Evolutionary conservation across 73 alveolate species (phyloP), one percentile per base, ranked within the genome.

Genomic region (Uronychia binucleata): DNA sequence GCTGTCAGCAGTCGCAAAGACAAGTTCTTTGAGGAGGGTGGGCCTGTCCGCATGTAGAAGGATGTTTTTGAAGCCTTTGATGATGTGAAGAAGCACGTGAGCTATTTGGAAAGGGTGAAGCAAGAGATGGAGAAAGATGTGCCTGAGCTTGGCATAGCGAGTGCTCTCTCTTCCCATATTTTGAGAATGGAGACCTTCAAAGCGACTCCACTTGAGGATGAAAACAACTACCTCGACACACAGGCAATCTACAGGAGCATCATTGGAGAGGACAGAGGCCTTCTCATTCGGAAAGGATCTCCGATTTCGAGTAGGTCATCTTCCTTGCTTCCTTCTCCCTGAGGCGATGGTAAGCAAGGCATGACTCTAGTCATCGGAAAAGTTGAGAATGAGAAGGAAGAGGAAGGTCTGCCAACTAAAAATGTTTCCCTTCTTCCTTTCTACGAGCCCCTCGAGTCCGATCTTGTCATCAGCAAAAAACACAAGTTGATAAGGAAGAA

Each of bases 281-380:
- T 86, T 19, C 59, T 77, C 25, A 59, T 86, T 11, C 30, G 81
- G 31, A 76, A 86, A 33, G 92, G 92, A 25, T 30, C 92, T 19
- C 88, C 88, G 28, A 79, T 86, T 11, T 58, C 84, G 26, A 31
- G 57, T 0, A 26, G 78, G 30, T 46, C 83, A 28, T 11, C 34
- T 33, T 34, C 85, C 31, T 26, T 13, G 30, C 59, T 86, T 0
- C 92, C 92, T 28, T 86, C 92, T 30, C 92, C 92, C 1, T 35
- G 92, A 78, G 81, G 81, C 8, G 32, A 75, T 26, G 59, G 28
- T 28, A 79, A 32, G 77, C 59, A 57, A 57, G 35, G 33, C 25
- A 11, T 5, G 19, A 46, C 67, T 11, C n/a, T 46, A 11, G 67
- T 46, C 19, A 11, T 46, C 19, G 19, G 67, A 46, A 19, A 46